phyloP scores from a whole-genome alignment of 257 asterid genomes.

The Solanum habrochaites region DNA sequence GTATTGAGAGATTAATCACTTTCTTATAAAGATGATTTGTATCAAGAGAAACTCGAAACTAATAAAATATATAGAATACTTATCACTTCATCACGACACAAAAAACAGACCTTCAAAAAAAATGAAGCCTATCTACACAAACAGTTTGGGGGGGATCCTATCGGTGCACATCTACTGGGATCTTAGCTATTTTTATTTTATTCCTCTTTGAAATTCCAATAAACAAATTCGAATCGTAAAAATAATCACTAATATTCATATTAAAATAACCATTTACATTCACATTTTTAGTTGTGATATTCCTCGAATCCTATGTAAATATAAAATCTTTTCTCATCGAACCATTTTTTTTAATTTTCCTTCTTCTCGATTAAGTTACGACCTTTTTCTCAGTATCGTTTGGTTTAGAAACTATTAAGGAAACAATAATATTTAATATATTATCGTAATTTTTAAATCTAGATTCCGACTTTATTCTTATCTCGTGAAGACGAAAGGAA shows the following conservation, averaged over 20 bases:
- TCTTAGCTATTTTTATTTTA: background rate
- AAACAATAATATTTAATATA: no score
- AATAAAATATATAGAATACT: no score
- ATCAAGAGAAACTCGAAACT: accelerated
- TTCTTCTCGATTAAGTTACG: background rate
- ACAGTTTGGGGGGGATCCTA: background rate
- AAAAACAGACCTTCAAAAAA: background rate
- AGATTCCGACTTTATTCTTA: no score
- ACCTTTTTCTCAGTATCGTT: background rate
- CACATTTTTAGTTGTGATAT: background rate
- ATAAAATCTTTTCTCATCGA: no score
- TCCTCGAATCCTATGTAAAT: background rate
- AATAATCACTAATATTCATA: no score
- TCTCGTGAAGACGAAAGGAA: background rate
- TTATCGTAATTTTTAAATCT: no score
- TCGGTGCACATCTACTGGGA: background rate
- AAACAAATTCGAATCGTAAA: no score
- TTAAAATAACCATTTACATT: no score
- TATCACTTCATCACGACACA: background rate
- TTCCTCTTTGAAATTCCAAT: background rate
- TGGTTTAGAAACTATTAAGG: no score
- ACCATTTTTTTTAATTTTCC: background rate
- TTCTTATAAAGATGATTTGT: background rate
- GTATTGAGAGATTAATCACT: no score
- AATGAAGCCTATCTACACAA: background rate